These are phyloP conservation scores for Magnolia changhungtana DNA, from an alignment of 164 flowering plant genomes.

Conservation along the genomic window DNA sequence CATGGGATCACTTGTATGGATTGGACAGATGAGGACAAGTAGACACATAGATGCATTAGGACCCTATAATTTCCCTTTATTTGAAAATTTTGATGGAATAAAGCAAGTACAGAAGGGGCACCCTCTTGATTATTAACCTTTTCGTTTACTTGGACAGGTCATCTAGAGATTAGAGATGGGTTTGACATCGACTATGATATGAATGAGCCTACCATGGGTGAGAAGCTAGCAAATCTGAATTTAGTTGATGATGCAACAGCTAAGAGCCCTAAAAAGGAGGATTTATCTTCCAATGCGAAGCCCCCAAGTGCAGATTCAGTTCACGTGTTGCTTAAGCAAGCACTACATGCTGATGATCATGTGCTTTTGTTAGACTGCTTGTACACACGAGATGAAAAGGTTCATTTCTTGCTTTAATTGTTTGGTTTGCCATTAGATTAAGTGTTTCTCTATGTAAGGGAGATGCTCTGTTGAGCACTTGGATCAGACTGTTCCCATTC, in stretches of 20 bases:
- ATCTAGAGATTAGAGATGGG: slow-evolving; percentile 30
- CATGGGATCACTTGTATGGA: too few species aligned
- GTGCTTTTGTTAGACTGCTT: slow-evolving; percentile 74
- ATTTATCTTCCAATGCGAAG: slow-evolving; percentile 24
- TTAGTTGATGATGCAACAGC: slow-evolving; percentile 24
- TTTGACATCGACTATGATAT: slow-evolving; percentile 32
- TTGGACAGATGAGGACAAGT: not conserved
- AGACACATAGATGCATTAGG: not conserved
- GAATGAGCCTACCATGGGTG: slow-evolving; percentile 89
- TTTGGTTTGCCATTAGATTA: not conserved
- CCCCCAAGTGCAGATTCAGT: slow-evolving; percentile 96
- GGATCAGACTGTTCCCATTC: not conserved
- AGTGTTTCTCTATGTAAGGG: not conserved
- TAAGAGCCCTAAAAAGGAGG: slow-evolving; percentile 23
- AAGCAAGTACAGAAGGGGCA: not conserved
- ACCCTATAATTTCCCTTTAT: not conserved
- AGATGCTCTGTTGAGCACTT: not conserved
- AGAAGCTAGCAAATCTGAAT: slow-evolving; percentile 63
- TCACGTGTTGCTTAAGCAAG: slow-evolving; percentile 82
- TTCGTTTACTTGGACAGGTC: slow-evolving; percentile 17
- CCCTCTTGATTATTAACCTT: not conserved
- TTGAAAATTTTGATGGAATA: not conserved
- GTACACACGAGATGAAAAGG: slow-evolving; percentile 79
- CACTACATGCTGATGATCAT: slow-evolving; percentile 85
- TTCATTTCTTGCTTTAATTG: slow-evolving; percentile 10